These are phyloP conservation scores for Primulina eburnea DNA, from an alignment of 257 asterid genomes.

Conservation along the genomic window DNA sequence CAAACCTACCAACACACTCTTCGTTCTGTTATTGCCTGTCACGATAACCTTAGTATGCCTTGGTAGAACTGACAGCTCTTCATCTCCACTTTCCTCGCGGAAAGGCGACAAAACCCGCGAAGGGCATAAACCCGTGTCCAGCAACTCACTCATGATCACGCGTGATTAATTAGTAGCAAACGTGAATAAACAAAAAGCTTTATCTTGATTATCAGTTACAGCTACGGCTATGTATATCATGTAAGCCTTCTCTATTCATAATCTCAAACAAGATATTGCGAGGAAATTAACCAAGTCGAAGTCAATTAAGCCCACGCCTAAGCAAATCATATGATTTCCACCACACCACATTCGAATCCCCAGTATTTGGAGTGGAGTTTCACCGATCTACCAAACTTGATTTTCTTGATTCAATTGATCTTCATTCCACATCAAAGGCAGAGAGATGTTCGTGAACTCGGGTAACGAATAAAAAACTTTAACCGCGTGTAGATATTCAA, in stretches of 20 bases:
- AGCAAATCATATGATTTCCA: conserved; percentile 10
- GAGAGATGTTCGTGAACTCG: background rate
- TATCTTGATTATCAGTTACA: conserved; percentile 20
- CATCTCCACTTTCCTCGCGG: conserved; percentile 87
- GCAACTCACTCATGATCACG: conserved; percentile 44
- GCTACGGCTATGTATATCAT: conserved; percentile 25
- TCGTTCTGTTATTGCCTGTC: conserved; percentile 92
- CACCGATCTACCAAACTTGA: conserved; percentile 7
- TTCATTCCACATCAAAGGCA: conserved; percentile 10
- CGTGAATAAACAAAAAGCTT: conserved; percentile 9
- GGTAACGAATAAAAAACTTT: conserved; percentile 1
- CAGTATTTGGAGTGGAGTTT: background rate
- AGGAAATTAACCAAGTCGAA: background rate
- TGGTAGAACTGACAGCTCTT: conserved; percentile 89
- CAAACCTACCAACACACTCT: conserved; percentile 90
- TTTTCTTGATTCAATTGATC: conserved; percentile 23
- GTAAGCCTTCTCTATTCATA: conserved; percentile 17
- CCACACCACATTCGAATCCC: conserved; percentile 17
- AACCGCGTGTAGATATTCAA: conserved; percentile 21
- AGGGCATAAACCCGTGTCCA: conserved; percentile 65
- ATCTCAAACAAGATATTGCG: conserved; percentile 14
- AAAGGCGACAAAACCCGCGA: conserved; percentile 68
- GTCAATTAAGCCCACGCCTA: background rate
- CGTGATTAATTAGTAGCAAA: conserved; percentile 22
- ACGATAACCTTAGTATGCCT: conserved; percentile 95